Evolutionary conservation across 768 basidiomycete species (phyloP).

Genomic region (Suillus paluster): DNA sequence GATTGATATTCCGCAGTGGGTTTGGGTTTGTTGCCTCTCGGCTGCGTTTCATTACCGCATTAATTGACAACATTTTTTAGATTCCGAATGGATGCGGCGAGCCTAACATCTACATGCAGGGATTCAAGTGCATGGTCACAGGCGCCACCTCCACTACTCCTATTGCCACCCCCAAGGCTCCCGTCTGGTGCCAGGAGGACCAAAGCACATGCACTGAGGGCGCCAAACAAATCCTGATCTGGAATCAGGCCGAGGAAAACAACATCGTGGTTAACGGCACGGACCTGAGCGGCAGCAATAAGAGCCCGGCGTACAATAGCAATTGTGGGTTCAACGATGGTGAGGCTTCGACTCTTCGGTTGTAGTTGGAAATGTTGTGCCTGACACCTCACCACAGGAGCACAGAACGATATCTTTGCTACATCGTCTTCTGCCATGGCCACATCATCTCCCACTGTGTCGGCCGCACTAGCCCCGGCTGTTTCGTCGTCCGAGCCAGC

Average conservation of each 20-base stretch:
- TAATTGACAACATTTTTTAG: constrained; percentile 1
- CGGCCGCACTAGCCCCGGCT: neutral
- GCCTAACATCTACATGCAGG: constrained; percentile 55
- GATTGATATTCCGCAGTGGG: constrained; percentile 43
- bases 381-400: constrained; percentile 6
- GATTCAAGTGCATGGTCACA: constrained; percentile 55
- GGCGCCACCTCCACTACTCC: constrained; percentile 44
- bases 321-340: constrained; percentile 54
- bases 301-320: constrained; percentile 53
- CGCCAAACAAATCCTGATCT: constrained; percentile 60
- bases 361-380: neutral
- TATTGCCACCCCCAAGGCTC: constrained; percentile 46
- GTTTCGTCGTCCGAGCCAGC: neutral
- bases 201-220: constrained; percentile 46
- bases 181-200: constrained; percentile 58
- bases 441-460: too few species aligned
- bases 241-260: constrained; percentile 53
- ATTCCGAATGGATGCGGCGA: constrained; percentile 48
- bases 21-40: constrained; percentile 45
- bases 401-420: constrained; percentile 17
- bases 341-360: constrained; percentile 23
- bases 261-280: constrained; percentile 49
- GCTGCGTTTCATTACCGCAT: neutral
- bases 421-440: constrained; percentile 2
- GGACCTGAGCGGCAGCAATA: constrained; percentile 43